These are phyloP conservation scores for Narthecium ossifragum DNA, from an alignment of 106 monocot species.

Conservation along the genomic window DNA sequence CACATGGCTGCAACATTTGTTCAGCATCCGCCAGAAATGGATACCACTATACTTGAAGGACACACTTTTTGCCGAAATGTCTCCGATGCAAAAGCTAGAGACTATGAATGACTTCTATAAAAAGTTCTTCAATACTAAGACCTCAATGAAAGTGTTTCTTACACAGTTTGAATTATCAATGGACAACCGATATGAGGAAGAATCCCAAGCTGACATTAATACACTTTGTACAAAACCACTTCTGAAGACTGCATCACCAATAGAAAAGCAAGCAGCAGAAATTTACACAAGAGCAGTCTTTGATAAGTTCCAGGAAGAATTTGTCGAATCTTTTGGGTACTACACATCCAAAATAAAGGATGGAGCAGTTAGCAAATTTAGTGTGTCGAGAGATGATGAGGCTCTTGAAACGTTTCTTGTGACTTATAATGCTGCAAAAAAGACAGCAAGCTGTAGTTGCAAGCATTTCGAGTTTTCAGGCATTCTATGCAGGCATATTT, in stretches of 20 bases:
- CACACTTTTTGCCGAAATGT: conserved; percentile 79
- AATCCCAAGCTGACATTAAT: conserved; percentile 54
- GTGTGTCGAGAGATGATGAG: conserved; percentile 74
- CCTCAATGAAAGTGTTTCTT: conserved; percentile 81
- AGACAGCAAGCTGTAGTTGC: conserved; percentile 70
- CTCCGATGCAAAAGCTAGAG: conserved; percentile 66
- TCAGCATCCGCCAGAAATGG: conserved; percentile 86
- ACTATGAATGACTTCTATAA: conserved; percentile 95
- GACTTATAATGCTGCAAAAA: conserved; percentile 47
- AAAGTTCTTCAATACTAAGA: conserved; percentile 85
- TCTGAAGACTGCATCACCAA: conserved; percentile 84
- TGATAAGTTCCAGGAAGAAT: conserved; percentile 87
- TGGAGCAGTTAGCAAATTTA: conserved; percentile 54
- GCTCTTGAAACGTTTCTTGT: conserved; percentile 61
- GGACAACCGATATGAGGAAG: conserved; percentile 62
- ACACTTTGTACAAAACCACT: conserved; percentile 29
- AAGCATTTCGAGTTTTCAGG: conserved; percentile 86
- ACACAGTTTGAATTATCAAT: conserved; percentile 84
- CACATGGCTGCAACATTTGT: conserved; percentile 83
- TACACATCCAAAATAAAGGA: conserved; percentile 67
- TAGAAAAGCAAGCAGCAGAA: conserved; percentile 85
- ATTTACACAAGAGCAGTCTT: conserved; percentile 71
- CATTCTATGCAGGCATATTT: conserved; percentile 82
- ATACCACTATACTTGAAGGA: conserved; percentile 74
- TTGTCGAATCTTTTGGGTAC: conserved; percentile 88